Base-by-base conservation (phyloP, 2,329 filamentous ascomycete genomes). In the Talaromyces sp. region DNA sequence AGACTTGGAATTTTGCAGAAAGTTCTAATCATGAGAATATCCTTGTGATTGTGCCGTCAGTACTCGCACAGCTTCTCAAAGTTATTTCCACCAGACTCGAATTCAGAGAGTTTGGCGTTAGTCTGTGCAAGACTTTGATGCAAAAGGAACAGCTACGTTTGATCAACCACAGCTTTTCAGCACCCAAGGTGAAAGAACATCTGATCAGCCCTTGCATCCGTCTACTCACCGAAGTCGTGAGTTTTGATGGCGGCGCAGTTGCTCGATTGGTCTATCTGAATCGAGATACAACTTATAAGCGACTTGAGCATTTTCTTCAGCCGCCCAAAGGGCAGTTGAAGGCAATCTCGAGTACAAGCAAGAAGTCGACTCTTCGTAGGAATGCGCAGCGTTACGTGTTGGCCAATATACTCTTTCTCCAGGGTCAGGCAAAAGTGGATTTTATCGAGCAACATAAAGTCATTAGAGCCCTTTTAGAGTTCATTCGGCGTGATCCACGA, bases 201-300 rank as follows among this genome's bases (percentile, higher is more conserved):
- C 82, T 98, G 66, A 93, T 97, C 67, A 95, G 92, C 2, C 94
- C 95, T 0, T 93, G 91, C 27, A 80, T 99, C 66, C 88, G 94
- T 64, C 81, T 99, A 60, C 84, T 99, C 66, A 91, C 89, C 60
- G 94, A 99, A 78, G 85, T 93, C n/a, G 87, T 92, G 16, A 88
- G 84, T 63, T 90, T 97, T 68, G 93, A 98, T 76, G 93, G 93
- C 16, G 96, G 95, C 14, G 86, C 87, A 49, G 84, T 93, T 63
- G 92, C 93, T 33, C 89, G 87, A 69, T 84, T 89, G 54, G 84
- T 97, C 39, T 96, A 96, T 75, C 85, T 90, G 61, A 88, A 89
- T 37, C 86, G 92, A 70, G 88, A 92, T 70, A 89, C 87, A 66
- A 95, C 92, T 0, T 89, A 96, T 65, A 90, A 92, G 71, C 89